These are phyloP conservation scores for Aureobasidium sp. DNA, from an alignment of 2,329 filamentous ascomycete genomes.

Conservation along the genomic window DNA sequence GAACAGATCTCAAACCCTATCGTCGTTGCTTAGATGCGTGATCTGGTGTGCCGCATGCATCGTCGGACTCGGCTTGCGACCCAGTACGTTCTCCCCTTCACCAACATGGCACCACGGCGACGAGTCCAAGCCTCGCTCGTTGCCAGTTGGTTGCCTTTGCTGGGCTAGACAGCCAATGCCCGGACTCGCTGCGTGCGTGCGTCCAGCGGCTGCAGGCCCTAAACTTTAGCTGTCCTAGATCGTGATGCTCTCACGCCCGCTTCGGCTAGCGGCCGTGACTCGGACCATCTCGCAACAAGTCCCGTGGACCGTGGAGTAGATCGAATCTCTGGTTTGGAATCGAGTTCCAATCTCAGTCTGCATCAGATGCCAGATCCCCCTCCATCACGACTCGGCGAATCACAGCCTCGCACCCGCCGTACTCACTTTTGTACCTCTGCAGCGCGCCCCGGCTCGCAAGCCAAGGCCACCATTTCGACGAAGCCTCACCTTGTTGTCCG, in stretches of 20 bases:
- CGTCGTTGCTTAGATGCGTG: constrained; percentile 8
- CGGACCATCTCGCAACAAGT: not conserved
- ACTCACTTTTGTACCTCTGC: constrained; percentile 4
- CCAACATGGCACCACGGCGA: not conserved
- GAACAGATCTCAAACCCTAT: constrained; percentile 13
- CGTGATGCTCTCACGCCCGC: not conserved
- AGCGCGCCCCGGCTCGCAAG: constrained; percentile 1
- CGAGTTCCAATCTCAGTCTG: constrained; percentile 11
- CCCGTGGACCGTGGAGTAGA: constrained; percentile 9
- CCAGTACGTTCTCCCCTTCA: not conserved
- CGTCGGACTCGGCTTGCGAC: not conserved
- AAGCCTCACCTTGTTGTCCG: constrained; percentile 9
- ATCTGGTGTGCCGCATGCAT: constrained; percentile 2
- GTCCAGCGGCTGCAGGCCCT: constrained; percentile 7
- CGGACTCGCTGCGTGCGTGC: constrained; percentile 9
- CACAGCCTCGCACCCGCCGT: not conserved
- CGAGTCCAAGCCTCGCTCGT: not conserved
- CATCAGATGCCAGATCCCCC: constrained; percentile 10
- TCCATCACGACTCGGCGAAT: not conserved
- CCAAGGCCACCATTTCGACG: not conserved
- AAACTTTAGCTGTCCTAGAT: constrained; percentile 9
- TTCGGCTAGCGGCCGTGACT: not conserved
- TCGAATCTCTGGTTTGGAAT: constrained; percentile 8
- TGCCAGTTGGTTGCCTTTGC: not conserved
- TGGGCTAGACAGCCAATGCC: constrained; percentile 1